Evolutionary conservation across 495 filamentous ascomycete species (phyloP), one percentile per base, ranked within the genome.

Genomic region (Aspergillus sparsus): DNA sequence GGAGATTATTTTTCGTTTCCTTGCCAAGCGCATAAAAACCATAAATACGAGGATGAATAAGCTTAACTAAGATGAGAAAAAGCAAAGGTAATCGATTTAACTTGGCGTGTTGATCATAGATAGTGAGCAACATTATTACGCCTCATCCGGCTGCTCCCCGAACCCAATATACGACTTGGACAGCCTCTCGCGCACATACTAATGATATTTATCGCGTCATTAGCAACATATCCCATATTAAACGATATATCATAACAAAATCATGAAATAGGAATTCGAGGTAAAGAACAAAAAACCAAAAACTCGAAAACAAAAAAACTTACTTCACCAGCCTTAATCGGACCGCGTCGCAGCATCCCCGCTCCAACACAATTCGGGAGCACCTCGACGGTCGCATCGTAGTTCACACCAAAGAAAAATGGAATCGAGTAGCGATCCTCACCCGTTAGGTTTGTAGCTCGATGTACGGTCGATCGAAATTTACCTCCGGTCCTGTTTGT

Each of bases 381-480:
- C 1, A 68, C 68, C 1, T 57, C 62, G 1, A 74, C 61, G 0
- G 68, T 74, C 0, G 67, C 63, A 49, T 70, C 58, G 46, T 76
- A 74, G 44, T 69, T 63, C 2, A 72, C 62, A 0, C 71, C 70
- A 53, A 80, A 78, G 66, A 82, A 82, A 54, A 82, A 79, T 0
- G 82, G 76, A 6, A 81, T 70, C 4, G 77, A 79, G 59, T 77
- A 82, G 15, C 80, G 70, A 41, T 81, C 74, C 6, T 70, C 63
- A 2, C 73, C 73, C 1, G 76, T 73, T 3, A 74, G 59, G 66
- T 82, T 83, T n/a, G 76, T 69, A 0, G 80, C 81, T 1, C 81
- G 77, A 53, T 84, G 81, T 7, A 79, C 61, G 4, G 77, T 80
- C n/a, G 76, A 79, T 47, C 70, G 71, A 60, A 83, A 84, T 33